These are phyloP conservation scores for Besnoitia besnoiti DNA, from an alignment of 169 alveolate species.

Conservation along the genomic window DNA sequence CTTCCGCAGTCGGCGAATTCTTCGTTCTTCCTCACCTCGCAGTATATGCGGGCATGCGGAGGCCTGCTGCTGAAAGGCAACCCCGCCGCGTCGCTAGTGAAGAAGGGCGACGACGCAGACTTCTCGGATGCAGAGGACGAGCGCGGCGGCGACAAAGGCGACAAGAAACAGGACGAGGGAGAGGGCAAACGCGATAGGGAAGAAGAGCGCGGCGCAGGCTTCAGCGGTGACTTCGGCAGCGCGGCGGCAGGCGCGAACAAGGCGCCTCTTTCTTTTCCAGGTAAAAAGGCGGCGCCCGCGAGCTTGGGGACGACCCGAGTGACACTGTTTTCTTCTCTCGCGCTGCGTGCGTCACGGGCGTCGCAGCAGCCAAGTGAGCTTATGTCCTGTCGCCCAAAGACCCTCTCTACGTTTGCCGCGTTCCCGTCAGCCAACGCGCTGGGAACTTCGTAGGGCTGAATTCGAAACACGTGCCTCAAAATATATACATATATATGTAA, in stretches of 20 bases:
- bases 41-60: neutral
- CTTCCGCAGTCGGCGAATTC: neutral
- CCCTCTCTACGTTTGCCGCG: too few relatives aligned
- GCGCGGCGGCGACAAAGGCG: neutral
- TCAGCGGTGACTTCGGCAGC: neutral
- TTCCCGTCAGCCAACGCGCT: neutral
- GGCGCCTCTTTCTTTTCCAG: slow-evolving; percentile 11
- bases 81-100: neutral
- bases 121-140: neutral
- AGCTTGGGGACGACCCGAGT: too few relatives aligned
- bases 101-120: neutral
- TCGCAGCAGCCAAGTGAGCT: too few relatives aligned
- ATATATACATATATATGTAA: neutral
- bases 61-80: neutral
- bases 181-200: neutral
- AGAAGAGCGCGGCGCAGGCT: neutral
- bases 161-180: neutral
- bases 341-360: too few relatives aligned
- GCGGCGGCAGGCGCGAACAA: too few relatives aligned
- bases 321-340: too few relatives aligned
- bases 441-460: neutral
- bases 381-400: too few relatives aligned
- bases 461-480: neutral
- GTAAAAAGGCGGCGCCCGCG: too few relatives aligned
- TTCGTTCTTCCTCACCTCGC: neutral